Percentiles rank a stretch among this genome's conserved stretches.
These are phyloP conservation scores for Hanseniaspora gamundiae DNA, from an alignment of 1,139 yeast species.

Conservation along the genomic window DNA sequence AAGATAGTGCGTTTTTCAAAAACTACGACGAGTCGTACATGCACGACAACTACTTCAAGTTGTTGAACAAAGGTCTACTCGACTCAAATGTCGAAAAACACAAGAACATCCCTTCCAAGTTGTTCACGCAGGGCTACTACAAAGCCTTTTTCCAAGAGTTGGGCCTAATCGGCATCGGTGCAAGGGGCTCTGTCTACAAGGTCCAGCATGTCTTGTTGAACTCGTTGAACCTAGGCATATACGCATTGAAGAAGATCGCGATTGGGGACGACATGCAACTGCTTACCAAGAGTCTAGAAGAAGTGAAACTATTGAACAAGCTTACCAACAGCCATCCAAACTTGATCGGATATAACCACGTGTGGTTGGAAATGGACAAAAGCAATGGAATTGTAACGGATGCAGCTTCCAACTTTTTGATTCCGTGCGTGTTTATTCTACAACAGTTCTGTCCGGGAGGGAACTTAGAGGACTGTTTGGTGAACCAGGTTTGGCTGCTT, in stretches of 20 bases:
- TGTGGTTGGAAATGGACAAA: conserved; percentile 72
- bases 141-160: conserved; percentile 48
- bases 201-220: conserved; percentile 65
- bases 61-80: conserved; percentile 7
- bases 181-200: conserved; percentile 71
- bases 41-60: conserved; percentile 11
- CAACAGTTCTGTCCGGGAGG: conserved; percentile 89
- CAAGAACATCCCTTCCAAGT: conserved; percentile 18
- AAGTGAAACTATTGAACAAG: conserved; percentile 51
- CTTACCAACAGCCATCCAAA: conserved; percentile 41
- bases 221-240: conserved; percentile 58
- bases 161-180: conserved; percentile 58
- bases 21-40: conserved; percentile 2
- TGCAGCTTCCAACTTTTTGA: conserved; percentile 13
- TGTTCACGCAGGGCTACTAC: conserved; percentile 65
- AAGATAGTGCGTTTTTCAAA: background rate
- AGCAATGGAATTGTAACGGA: conserved; percentile 17
- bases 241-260: conserved; percentile 75
- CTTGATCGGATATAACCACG: conserved; percentile 76
- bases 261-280: conserved; percentile 64
- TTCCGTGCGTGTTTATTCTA: conserved; percentile 74
- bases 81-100: background rate
- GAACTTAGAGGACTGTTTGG: conserved; percentile 58
- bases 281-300: conserved; percentile 59
- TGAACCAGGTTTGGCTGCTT: conserved; percentile 23